phyloP scores from a whole-genome alignment of 2,329 filamentous ascomycete species.

The Chaetomium globosum region DNA sequence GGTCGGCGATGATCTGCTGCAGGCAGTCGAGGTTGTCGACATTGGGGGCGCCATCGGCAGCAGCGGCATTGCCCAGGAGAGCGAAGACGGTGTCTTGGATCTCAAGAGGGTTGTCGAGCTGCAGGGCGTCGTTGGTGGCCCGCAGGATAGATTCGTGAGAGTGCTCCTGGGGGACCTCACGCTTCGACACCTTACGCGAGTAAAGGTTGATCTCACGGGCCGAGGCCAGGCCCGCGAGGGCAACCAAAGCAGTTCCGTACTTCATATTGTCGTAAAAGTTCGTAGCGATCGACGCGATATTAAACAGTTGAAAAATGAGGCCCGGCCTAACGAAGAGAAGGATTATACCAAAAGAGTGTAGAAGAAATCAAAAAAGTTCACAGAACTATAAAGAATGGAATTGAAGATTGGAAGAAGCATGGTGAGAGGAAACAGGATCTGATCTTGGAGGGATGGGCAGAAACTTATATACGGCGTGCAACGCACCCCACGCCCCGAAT shows the following conservation, averaged over 20 bases:
- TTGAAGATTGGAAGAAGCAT: slow-evolving; percentile 34
- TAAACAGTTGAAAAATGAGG: slow-evolving; percentile 33
- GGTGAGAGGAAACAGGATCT: slow-evolving; percentile 26
- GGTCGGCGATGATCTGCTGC: slow-evolving; percentile 61
- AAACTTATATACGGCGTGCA: slow-evolving; percentile 30
- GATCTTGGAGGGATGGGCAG: slow-evolving; percentile 4
- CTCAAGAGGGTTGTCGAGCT: slow-evolving; percentile 52
- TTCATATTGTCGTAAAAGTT: slow-evolving; percentile 39
- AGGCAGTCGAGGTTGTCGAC: slow-evolving; percentile 57
- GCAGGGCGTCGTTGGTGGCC: slow-evolving; percentile 44
- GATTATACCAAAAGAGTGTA: slow-evolving; percentile 37
- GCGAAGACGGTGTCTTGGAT: slow-evolving; percentile 53
- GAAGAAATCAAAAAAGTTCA: slow-evolving; percentile 40
- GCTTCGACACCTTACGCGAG: slow-evolving; percentile 38
- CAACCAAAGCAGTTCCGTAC: slow-evolving; percentile 40
- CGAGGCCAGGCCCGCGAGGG: slow-evolving; percentile 39
- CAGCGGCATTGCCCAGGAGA: slow-evolving; percentile 52
- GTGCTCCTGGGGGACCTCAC: slow-evolving; percentile 58
- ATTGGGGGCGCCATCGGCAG: slow-evolving; percentile 40
- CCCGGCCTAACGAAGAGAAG: slow-evolving; percentile 35
- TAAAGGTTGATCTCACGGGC: slow-evolving; percentile 40
- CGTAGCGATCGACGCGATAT: slow-evolving; percentile 32
- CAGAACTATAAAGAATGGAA: slow-evolving; percentile 40
- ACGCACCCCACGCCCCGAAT: neutral
- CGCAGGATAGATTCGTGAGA: slow-evolving; percentile 51